These are phyloP conservation scores for Coleophoma eucalyptorum DNA, from an alignment of 2,329 filamentous ascomycete genomes.

Conservation along the genomic window DNA sequence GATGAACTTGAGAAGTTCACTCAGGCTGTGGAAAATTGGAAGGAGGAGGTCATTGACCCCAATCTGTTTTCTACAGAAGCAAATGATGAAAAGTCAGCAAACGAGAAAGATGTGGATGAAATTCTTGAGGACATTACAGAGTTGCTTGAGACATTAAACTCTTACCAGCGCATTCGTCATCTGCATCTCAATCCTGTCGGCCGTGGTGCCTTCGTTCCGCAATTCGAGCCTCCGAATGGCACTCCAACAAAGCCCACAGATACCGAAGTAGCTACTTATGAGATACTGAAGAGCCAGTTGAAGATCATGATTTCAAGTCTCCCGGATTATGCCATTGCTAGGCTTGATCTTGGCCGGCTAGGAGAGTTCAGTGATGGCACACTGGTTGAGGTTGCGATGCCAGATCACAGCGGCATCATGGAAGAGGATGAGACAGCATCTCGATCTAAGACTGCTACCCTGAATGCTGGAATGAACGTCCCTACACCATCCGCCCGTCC, in stretches of 20 bases:
- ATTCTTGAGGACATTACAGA: conserved; percentile 71
- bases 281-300: conserved; percentile 47
- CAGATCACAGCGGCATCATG: conserved; percentile 46
- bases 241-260: conserved; percentile 62
- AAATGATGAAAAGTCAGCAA: conserved; percentile 46
- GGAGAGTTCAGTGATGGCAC: conserved; percentile 49
- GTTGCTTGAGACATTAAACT: conserved; percentile 71
- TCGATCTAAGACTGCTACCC: conserved; percentile 19
- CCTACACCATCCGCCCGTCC: conserved; percentile 13
- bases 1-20: conserved; percentile 36
- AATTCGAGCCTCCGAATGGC: conserved; percentile 52
- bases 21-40: conserved; percentile 54
- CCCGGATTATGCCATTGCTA: conserved; percentile 53
- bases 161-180: conserved; percentile 76
- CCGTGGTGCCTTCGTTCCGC: conserved; percentile 59
- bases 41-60: conserved; percentile 54
- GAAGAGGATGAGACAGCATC: conserved; percentile 44
- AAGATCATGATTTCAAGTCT: conserved; percentile 46
- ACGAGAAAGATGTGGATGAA: conserved; percentile 63
- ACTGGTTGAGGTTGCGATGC: conserved; percentile 42
- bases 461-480: conserved; percentile 12
- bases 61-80: conserved; percentile 32
- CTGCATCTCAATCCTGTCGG: conserved; percentile 61
- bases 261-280: conserved; percentile 47
- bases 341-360: conserved; percentile 50